A percentile compares a stretch with the other conserved stretches of the same genome.
Evolutionary conservation across 2,329 filamentous ascomycete genomes (phyloP).

Genomic region (Hyphodiscus sp.): DNA sequence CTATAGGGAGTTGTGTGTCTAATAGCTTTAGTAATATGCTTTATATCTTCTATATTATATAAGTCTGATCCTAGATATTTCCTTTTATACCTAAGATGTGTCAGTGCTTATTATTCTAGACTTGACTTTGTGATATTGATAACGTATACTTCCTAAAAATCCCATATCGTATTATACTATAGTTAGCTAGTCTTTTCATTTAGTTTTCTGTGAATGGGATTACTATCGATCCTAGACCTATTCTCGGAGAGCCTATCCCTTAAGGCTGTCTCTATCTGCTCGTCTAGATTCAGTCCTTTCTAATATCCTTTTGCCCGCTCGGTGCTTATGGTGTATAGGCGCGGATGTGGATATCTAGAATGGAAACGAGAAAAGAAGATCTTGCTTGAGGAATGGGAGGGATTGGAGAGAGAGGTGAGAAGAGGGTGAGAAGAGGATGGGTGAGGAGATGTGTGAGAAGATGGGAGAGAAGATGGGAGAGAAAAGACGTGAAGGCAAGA

Average conservation of each 20-base stretch:
- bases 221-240: slow-evolving; percentile 4
- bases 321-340: neutral
- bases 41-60: slow-evolving; percentile 15
- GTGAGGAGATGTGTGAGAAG: neutral
- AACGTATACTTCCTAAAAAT: slow-evolving; percentile 11
- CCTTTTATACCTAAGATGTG: slow-evolving; percentile 15
- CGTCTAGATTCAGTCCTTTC: too few species aligned
- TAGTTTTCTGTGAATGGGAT: slow-evolving; percentile 16
- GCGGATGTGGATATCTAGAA: slow-evolving; percentile 1
- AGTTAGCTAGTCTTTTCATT: slow-evolving; percentile 12
- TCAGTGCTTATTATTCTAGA: slow-evolving; percentile 14
- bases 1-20: slow-evolving; percentile 10
- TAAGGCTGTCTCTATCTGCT: too few species aligned
- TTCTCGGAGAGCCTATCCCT: too few species aligned
- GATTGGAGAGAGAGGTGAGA: neutral
- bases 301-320: too few species aligned
- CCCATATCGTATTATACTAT: slow-evolving; percentile 10
- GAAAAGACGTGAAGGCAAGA: slow-evolving; percentile 5
- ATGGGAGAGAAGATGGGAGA: slow-evolving; percentile 4
- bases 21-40: slow-evolving; percentile 15
- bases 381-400: slow-evolving; percentile 1
- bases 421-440: slow-evolving; percentile 23
- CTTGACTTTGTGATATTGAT: slow-evolving; percentile 11
- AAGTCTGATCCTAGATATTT: slow-evolving; percentile 15
- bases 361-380: slow-evolving; percentile 4